Base-by-base conservation (phyloP, 164 flowering plant genomes). In the Malania oleifera region DNA sequence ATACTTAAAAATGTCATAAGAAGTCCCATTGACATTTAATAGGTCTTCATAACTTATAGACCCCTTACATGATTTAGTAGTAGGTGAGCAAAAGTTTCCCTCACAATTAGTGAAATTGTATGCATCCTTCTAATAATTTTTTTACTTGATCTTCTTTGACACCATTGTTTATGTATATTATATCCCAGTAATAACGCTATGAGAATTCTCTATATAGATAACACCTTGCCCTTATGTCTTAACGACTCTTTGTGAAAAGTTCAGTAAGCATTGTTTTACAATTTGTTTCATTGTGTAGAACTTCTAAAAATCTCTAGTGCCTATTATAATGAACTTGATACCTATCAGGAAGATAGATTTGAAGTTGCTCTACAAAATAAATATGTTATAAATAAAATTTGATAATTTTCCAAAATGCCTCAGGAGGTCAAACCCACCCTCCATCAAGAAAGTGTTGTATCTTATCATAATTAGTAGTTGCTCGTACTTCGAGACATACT, bases 391-490 rank as follows among this genome's bases (percentile, higher is more conserved):
- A 0, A 0, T 26, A 0, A 41, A 64, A 59, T 19, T 26, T 12
- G 37, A 9, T 59, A 5, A 59, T 54, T 25, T 61, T 48, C 65
- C 54, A 60, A 0, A 55, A n/a, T 0, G 54, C 52, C 27, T 64
- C 54, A 37, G 17, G 25, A 14, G 65, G 38, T 17, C 20, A 28
- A 9, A 70, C 51, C 62, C 69, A 65, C 5, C 54, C 25, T 2
- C 59, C 62, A 48, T 18, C 25, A 31, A 49, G 53, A 41, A 22
- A 70, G 26, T 70, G 17, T 28, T 44, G 1, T 1, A 70, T 65
- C 46, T 65, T 62, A 60, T 70, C 66, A 4, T 28, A 1, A 9
- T 29, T 23, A 19, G 19, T 10, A 31, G 7, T 1, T 13, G 8
- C n/a, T 4, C 18, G n/a, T 1, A 60, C 64, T 38, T 62, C 66